Evolutionary conservation across 2,329 filamentous ascomycete genomes (phyloP), one percentile per base, ranked within the genome.

Genomic region (Chaetomiaceae sp.): DNA sequence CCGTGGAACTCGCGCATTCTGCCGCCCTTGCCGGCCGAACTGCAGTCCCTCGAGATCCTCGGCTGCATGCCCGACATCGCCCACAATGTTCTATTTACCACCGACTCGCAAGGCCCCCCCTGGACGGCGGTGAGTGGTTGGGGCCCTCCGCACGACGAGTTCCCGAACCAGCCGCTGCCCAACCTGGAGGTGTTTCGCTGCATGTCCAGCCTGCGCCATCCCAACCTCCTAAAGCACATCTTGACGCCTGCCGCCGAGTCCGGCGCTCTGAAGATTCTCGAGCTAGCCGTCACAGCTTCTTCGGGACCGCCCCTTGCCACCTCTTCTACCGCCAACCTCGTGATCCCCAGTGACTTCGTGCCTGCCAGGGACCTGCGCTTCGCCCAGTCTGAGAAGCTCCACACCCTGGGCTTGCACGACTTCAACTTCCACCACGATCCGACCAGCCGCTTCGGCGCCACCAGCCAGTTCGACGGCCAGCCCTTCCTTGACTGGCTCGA

Each of bases 401-500:
- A 51, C 44, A 58, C 55, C 19, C 41, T 62, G 9, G 60, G 58
- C 1, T 45, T 62, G 5, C 44, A 49, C 51, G 19, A 55, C 49
- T 61, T 62, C 51, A 60, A 60, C 50, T 61, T 48, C 41, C 30
- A 33, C 14, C 16, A 33, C 12, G 44, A 44, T 41, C 38, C 30
- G 14, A 23, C 5, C 23, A 17, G 49, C 45, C 38, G 34, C 13
- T 30, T 5, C 4, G 17, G 4, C 10, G 44, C 48, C 27, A 23
- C 23, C 13, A n/a, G 14, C 17, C n/a, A n/a, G 9, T 57, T 61
- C 39, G 41, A 56, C 48, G 58, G 55, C 39, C 30, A 54, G 34
- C 58, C 58, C 20, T 58, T 62, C 19, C 17, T 61, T n/a, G 51
- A 55, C 23, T 61, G 53, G 53, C 40, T 62, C 30, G 40, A 54